Base-by-base conservation (phyloP, 495 filamentous ascomycete species). In the Penicillium silybi region DNA sequence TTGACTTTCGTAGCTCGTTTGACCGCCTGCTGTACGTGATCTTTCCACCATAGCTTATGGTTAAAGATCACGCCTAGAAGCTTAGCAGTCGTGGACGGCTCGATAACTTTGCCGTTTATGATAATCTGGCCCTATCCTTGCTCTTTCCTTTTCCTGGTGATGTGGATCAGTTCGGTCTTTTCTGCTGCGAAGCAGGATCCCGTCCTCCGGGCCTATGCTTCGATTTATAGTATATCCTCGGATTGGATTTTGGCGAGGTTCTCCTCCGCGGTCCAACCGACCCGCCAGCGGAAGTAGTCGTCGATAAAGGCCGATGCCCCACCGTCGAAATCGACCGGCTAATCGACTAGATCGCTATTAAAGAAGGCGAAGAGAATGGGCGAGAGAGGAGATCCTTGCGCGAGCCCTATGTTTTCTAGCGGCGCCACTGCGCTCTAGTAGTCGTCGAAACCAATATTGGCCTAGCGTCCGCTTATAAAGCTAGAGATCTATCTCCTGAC, bases 341-440 rank as follows among this genome's bases (percentile, higher is more conserved):
- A 56, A 34, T 65, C 53, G 1, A 68, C 56, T 8, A 66, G 54
- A 16, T 62, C 56, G 15, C 40, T 37, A 48, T 69, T 70, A 27
- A 61, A 70, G 46, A 70, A 65, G 20, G 42, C 23, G 19, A 64
- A 70, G 6, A 67, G 19, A 32, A 70, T 61, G 13, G 63, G 59
- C 0, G n/a, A n/a, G 63, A 70, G 0, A 70, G 59, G 63, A 0
- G 57, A 70, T 1, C 61, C 63, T 39, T 70, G 57, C 1, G 65
- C 61, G 5, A 68, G 53, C 9, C 61, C 62, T 4, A 61, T 47
- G 25, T 69, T 58, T 6, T 10, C 57, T 16, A 65, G 57, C 2
- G 48, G 53, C 6, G 11, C 20, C 0, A 25, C 26, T 16, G 41
- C 47, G 1, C 54, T 50, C 1, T 52, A 19, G 41, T 58, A 70